phyloP scores from a whole-genome alignment of 768 basidiomycete species.

The Gelatoporia subvermispora region DNA sequence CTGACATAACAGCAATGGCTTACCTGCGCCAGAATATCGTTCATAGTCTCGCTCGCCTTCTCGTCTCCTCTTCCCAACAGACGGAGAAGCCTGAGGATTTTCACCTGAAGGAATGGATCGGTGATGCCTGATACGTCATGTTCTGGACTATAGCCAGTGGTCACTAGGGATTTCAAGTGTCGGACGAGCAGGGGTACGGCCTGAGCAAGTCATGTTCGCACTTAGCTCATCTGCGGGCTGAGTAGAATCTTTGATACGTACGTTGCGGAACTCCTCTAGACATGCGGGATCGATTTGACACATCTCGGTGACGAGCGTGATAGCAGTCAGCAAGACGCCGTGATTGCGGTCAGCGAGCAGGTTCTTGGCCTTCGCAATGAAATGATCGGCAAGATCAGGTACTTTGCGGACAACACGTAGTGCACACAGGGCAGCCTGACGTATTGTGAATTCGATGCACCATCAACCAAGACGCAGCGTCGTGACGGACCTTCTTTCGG shows the following conservation, averaged over 20 bases:
- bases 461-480: background rate
- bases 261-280: constrained; percentile 86
- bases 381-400: constrained; percentile 93
- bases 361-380: constrained; percentile 80
- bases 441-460: background rate
- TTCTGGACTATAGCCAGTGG: constrained; percentile 96
- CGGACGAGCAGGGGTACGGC: constrained; percentile 91
- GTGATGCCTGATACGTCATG: constrained; percentile 99
- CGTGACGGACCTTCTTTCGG: constrained; percentile 80
- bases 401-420: constrained; percentile 93
- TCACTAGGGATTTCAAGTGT: constrained; percentile 90
- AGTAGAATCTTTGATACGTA: constrained; percentile 29
- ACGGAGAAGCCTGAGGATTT: constrained; percentile 83
- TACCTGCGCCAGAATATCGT: constrained; percentile 95
- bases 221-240: constrained; percentile 1
- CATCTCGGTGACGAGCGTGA: constrained; percentile 95
- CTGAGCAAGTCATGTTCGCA: constrained; percentile 34
- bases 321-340: constrained; percentile 90
- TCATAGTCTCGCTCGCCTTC: constrained; percentile 93
- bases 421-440: constrained; percentile 90
- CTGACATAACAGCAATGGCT: constrained; percentile 6
- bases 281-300: constrained; percentile 70
- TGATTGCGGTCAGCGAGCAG: constrained; percentile 95
- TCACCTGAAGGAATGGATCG: constrained; percentile 92
- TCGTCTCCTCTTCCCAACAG: constrained; percentile 83